A percentile compares a stretch with the other conserved stretches of the same genome.
Evolutionary conservation across 331 rosid genomes (phyloP).

Genomic region (Quercus phellos): DNA sequence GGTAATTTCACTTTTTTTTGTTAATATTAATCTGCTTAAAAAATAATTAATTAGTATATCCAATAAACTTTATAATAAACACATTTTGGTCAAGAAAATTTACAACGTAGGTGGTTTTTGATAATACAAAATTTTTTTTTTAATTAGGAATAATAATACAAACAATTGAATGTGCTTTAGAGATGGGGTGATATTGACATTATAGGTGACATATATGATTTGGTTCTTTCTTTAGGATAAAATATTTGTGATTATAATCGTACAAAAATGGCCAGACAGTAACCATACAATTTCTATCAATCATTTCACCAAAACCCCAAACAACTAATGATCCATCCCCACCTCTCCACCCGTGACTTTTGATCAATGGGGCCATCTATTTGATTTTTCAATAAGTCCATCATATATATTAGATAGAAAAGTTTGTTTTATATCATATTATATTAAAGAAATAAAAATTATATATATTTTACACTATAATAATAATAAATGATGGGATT

Average conservation of each 20-base stretch:
- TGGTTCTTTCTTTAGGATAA: background rate
- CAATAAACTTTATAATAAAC: background rate
- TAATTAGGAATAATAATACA: too few species aligned
- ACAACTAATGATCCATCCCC: constrained; percentile 18
- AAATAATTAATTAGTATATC: background rate
- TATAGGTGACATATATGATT: background rate
- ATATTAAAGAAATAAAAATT: too few species aligned
- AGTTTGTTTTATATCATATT: too few species aligned
- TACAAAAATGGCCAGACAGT: background rate
- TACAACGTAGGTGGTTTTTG: background rate
- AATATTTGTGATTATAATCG: background rate
- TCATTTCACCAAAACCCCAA: background rate
- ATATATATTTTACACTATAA: too few species aligned
- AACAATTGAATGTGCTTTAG: background rate
- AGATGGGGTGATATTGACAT: background rate
- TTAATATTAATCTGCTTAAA: too few species aligned
- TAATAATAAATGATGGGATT: too few species aligned
- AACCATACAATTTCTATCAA: background rate
- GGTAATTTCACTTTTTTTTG: too few species aligned
- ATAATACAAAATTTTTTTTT: too few species aligned
- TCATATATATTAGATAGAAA: background rate
- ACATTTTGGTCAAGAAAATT: background rate
- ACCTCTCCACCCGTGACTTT: background rate
- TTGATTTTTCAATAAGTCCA: constrained; percentile 16
- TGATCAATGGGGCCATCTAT: background rate